Evolutionary conservation across 306 rosid species (phyloP), one percentile per base, ranked within the genome.

Genomic region (Arachis stenosperma): DNA sequence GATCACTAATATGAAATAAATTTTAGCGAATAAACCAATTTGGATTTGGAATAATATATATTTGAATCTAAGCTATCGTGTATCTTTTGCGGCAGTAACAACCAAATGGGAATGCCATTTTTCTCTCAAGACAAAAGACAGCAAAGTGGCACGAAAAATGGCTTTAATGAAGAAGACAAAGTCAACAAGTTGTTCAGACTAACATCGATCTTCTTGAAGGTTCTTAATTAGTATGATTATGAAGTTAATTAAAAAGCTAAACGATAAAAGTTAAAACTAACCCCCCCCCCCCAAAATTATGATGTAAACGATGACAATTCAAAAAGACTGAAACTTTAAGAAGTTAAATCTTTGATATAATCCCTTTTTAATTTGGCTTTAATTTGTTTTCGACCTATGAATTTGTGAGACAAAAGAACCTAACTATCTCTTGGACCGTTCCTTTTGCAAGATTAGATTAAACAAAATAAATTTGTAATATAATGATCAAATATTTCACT

Each of bases 271-370:
- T 58, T 42, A 63, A 70, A 70, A 41, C 8, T 33, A 33, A 2
- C 12, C 17, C 52, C 63, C 12, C 17, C 52, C 8, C 52, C 12
- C 52, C 9, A 10, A 10, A 10, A 46, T 9, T 0, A 46, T 48
- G 64, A 62, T 62, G 43, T 6, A 37, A 29, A 44, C 69, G 22
- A 71, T 62, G 67, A 56, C 77, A 70, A 60, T 42, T 22, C 4
- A 33, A 33, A 33, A 33, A 65, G 75, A 76, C 77, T 67, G 74
- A 81, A 64, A 82, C 47, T 79, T 83, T 83, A 77, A 77, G 78
- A 84, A 58, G 36, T 56, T 37, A 69, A 63, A 68, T 59, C 83
- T 71, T 84, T 69, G 84, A 78, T 67, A 81, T 61, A 61, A 81
- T 82, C 87, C 61, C 67, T 4, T 48, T 61, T 10, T 33, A 33